These are phyloP conservation scores for Xylariaceae sp. DNA, from an alignment of 2,329 filamentous ascomycete species.

Conservation along the genomic window DNA sequence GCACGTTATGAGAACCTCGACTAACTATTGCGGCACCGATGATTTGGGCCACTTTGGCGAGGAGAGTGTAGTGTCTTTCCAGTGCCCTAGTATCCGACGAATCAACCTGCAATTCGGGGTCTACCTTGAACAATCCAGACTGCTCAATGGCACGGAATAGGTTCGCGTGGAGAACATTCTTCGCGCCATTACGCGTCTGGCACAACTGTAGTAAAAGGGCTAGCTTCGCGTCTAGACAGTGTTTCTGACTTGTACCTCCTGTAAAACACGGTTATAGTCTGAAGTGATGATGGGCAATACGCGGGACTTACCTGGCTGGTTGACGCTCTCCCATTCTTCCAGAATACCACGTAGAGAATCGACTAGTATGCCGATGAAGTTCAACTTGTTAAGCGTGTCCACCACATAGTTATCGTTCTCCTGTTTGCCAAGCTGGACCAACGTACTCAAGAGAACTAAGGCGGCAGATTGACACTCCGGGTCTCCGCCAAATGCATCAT, in stretches of 20 bases:
- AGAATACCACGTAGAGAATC: slow-evolving; percentile 82
- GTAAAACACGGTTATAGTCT: slow-evolving; percentile 6
- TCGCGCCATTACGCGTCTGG: slow-evolving; percentile 82
- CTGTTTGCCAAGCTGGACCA: slow-evolving; percentile 73
- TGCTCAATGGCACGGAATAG: slow-evolving; percentile 80
- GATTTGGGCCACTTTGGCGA: slow-evolving; percentile 79
- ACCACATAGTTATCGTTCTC: slow-evolving; percentile 76
- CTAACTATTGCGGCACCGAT: slow-evolving; percentile 81
- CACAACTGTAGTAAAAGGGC: slow-evolving; percentile 82
- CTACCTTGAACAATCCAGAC: slow-evolving; percentile 83
- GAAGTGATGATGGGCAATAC: slow-evolving; percentile 22
- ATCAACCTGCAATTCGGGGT: slow-evolving; percentile 88
- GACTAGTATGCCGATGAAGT: slow-evolving; percentile 88
- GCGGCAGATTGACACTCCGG: slow-evolving; percentile 82
- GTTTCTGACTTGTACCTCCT: slow-evolving; percentile 49
- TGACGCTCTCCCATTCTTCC: slow-evolving; percentile 66
- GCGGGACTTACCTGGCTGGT: slow-evolving; percentile 54
- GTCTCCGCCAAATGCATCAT: slow-evolving; percentile 88
- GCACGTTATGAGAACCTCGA: slow-evolving; percentile 79
- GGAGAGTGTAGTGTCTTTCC: slow-evolving; percentile 79
- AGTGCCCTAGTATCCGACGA: slow-evolving; percentile 71
- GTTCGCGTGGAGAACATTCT: slow-evolving; percentile 84
- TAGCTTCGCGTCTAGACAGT: slow-evolving; percentile 71
- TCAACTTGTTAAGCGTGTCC: slow-evolving; percentile 78
- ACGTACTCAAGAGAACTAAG: slow-evolving; percentile 76